phyloP scores from a whole-genome alignment of 1,139 yeast genomes.

The Dujonia santamariae region DNA sequence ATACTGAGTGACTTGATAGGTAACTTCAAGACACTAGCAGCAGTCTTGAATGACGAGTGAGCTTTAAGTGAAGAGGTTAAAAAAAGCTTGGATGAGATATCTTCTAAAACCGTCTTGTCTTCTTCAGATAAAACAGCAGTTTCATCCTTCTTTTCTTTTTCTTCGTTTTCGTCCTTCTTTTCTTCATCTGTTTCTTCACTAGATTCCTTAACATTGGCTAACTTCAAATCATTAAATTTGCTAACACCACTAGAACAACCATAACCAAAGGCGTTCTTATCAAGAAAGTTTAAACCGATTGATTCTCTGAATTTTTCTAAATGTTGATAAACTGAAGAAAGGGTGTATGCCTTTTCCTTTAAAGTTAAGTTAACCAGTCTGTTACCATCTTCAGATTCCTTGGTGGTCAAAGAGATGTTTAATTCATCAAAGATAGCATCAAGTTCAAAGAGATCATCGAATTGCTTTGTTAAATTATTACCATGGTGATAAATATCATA shows the following conservation, averaged over 20 bases:
- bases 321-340: constrained; percentile 38
- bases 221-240: constrained; percentile 28
- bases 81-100: constrained; percentile 14
- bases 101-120: constrained; percentile 16
- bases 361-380: constrained; percentile 15
- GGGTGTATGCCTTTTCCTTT: constrained; percentile 36
- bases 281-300: constrained; percentile 43
- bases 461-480: constrained; percentile 25
- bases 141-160: constrained; percentile 9
- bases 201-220: constrained; percentile 19
- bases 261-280: constrained; percentile 23
- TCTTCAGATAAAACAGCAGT: constrained; percentile 17
- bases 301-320: constrained; percentile 41
- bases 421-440: constrained; percentile 27
- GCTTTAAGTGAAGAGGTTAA: constrained; percentile 9
- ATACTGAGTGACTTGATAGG: constrained; percentile 57
- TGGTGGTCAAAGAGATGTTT: constrained; percentile 16
- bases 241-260: constrained; percentile 26
- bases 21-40: constrained; percentile 22
- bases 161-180: constrained; percentile 7
- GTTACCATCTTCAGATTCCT: constrained; percentile 6
- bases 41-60: constrained; percentile 18
- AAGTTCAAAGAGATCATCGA: constrained; percentile 34
- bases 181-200: constrained; percentile 8
- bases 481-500: constrained; percentile 48